Conservation (phyloP, 2,329 filamentous ascomycete species). For the Alternaria novae-zelandiae region DNA sequence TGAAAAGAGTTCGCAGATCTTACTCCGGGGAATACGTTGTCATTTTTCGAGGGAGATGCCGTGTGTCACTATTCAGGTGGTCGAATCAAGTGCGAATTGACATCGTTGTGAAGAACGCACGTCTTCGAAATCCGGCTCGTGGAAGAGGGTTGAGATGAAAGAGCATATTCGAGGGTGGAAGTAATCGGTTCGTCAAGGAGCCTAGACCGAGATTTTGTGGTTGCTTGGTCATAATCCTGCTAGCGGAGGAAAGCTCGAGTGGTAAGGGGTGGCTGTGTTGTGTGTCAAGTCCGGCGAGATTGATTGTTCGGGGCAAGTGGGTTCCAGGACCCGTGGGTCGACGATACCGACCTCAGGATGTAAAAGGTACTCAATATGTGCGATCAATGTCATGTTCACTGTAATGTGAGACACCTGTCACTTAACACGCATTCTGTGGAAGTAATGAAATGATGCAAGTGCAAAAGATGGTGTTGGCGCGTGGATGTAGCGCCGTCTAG, state of each 20-base stretch:
- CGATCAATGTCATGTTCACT: not conserved
- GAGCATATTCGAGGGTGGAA: slow-evolving; percentile 27
- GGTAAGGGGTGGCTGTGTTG: slow-evolving; percentile 33
- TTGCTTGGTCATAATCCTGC: slow-evolving; percentile 29
- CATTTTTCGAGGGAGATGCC: not conserved
- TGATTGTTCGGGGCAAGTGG: slow-evolving; percentile 30
- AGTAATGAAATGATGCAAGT: not conserved
- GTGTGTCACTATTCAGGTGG: not conserved
- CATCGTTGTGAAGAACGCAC: not conserved
- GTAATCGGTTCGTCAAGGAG: slow-evolving; percentile 27
- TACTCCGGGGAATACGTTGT: not conserved
- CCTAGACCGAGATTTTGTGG: slow-evolving; percentile 37
- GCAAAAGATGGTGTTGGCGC: not conserved
- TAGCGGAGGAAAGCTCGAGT: slow-evolving; percentile 26
- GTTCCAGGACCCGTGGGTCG: slow-evolving; percentile 26
- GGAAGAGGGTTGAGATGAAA: slow-evolving; percentile 21
- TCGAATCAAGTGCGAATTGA: not conserved
- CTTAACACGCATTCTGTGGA: not conserved
- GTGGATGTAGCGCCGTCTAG: not conserved
- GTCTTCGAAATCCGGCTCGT: not conserved
- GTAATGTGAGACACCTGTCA: not conserved
- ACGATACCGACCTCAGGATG: slow-evolving; percentile 5
- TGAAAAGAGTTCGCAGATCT: not conserved
- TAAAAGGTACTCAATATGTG: not conserved
- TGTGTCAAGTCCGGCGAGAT: slow-evolving; percentile 25